Evolutionary conservation across 257 asterid species (phyloP), one percentile per base, ranked within the genome.

Genomic region (Solanum etuberosum): DNA sequence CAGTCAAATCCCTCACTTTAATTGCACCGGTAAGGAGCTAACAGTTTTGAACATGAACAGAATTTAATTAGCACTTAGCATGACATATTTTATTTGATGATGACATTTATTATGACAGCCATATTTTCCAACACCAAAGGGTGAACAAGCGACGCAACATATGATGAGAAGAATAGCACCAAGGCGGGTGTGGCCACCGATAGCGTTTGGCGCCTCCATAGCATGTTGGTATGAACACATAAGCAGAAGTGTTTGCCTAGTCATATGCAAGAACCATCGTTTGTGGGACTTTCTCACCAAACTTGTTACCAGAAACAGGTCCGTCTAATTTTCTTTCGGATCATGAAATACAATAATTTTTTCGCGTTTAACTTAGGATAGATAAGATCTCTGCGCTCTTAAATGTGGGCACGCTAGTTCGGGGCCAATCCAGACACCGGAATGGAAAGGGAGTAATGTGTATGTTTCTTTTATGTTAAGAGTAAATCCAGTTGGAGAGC

Each of bases 141-240:
- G 98, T 1, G 99, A 94, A 85, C 89, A 89, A 76, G 94, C 98
- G 0, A 93, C 98, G 1, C 99, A 96, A 14, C 90, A 96, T 89
- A 96, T 93, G 92, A 95, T 97, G 99, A 90, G 98, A 57, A 91
- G 92, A 83, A 91, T 97, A 80, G 99, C 98, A 6, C 99, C 99
- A 15, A 90, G 99, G 88, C 92, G 97, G 6, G 94, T 97, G 85
- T 97, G 98, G 98, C 99, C 99, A 8, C 38, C 87, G 2, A 94
- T 95, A 6, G 95, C 94, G 0, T 94, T 97, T 42, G 99, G 97
- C 20, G 93, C 99, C 29, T 97, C 99, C 7, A 23, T 97, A 1
- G 99, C 97, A 4, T 96, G 98, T 72, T 96, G 99, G 99, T 97
- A 97, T 88, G 99, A 97, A 81, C 99, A 97, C 86, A 85, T 97